Percentiles rank a stretch among this genome's conserved stretches.
Conservation (phyloP, 306 rosid genomes). For the Carpinus fangiana region DNA sequence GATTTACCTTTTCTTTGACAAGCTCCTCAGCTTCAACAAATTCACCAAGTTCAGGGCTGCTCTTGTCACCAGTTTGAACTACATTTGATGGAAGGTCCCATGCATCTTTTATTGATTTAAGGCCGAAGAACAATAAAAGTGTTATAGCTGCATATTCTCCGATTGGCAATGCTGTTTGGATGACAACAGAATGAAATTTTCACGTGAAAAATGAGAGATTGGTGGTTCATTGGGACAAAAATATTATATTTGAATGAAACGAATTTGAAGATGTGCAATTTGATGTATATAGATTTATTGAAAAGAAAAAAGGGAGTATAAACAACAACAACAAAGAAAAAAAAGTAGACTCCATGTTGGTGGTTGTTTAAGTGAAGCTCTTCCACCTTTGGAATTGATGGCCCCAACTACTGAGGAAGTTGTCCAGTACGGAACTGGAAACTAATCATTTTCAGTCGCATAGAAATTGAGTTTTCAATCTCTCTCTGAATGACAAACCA, state of each 20-base stretch:
- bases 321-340: not conserved
- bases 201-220: conserved; percentile 14
- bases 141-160: conserved; percentile 98
- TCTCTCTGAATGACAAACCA: conserved; percentile 3
- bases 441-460: not conserved
- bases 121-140: conserved; percentile 89
- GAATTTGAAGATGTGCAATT: not conserved
- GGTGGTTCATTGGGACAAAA: not conserved
- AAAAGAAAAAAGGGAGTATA: not conserved
- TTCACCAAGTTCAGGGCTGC: conserved; percentile 80
- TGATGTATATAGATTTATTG: not conserved
- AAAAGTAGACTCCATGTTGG: conserved; percentile 3
- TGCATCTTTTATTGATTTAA: conserved; percentile 90
- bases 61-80: conserved; percentile 49
- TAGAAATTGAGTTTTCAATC: not conserved
- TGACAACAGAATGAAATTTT: conserved; percentile 28
- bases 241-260: not conserved
- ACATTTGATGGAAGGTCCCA: conserved; percentile 83
- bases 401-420: not conserved
- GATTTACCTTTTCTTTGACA: conserved; percentile 82
- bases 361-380: conserved; percentile 2
- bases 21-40: conserved; percentile 89
- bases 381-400: conserved; percentile 8
- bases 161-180: conserved; percentile 78
- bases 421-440: not conserved